A percentile compares a stretch with the other conserved stretches of the same genome.
phyloP scores from a whole-genome alignment of 2,329 filamentous ascomycete species.

The Sporothrix pallida region DNA sequence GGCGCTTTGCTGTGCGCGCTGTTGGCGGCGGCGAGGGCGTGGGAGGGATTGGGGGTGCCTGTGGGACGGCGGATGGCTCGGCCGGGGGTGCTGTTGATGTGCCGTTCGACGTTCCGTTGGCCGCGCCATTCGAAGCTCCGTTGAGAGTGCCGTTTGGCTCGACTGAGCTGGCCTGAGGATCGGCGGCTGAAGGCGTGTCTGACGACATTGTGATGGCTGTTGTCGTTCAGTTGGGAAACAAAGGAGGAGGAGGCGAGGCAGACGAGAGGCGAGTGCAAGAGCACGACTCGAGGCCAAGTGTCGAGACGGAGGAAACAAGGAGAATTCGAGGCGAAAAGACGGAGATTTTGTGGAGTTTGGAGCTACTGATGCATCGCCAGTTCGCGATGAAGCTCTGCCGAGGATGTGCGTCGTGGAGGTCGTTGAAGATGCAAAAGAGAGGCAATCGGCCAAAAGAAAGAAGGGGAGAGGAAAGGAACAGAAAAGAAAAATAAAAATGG shows the following conservation, averaged over 20 bases:
- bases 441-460: background rate
- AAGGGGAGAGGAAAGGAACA: background rate
- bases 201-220: constrained; percentile 8
- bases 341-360: background rate
- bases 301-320: constrained; percentile 7
- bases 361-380: constrained; percentile 19
- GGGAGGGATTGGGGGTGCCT: background rate
- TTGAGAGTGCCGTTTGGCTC: background rate
- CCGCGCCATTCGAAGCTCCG: background rate
- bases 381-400: background rate
- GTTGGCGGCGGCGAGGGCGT: constrained; percentile 22
- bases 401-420: background rate
- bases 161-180: background rate
- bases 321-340: background rate
- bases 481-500: background rate
- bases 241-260: background rate
- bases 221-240: background rate
- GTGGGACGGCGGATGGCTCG: background rate
- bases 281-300: background rate
- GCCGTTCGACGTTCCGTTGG: background rate
- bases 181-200: background rate
- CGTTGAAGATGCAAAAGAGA: background rate
- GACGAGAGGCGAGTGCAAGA: background rate
- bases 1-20: constrained; percentile 29
- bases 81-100: background rate